Conservation (phyloP, 164 flowering plant species). For the Amborella trichopoda region DNA sequence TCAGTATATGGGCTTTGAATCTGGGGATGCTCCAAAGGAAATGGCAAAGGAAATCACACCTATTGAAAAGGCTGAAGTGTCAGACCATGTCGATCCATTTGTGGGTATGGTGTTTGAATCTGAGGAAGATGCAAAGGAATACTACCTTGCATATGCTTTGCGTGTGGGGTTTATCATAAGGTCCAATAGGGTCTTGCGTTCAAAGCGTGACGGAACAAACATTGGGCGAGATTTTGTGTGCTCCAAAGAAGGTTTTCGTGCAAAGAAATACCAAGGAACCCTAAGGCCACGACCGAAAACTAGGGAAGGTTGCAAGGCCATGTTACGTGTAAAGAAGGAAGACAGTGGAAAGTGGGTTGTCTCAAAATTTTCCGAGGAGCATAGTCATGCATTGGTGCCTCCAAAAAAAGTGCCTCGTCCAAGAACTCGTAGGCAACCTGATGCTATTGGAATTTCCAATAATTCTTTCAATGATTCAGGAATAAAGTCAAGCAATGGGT, state of each 20-base stretch:
- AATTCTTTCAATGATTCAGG: too few relatives aligned
- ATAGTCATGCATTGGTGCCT: slow-evolving; percentile 41
- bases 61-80: too few relatives aligned
- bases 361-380: slow-evolving; percentile 61
- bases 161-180: not conserved
- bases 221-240: not conserved
- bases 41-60: too few relatives aligned
- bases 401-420: slow-evolving; percentile 53
- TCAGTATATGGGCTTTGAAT: too few relatives aligned
- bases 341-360: slow-evolving; percentile 45
- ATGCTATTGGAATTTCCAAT: too few relatives aligned
- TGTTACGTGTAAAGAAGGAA: not conserved
- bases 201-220: not conserved
- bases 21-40: too few relatives aligned
- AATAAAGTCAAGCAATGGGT: too few relatives aligned
- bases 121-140: not conserved
- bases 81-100: not conserved
- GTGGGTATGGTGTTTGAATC: slow-evolving; percentile 1
- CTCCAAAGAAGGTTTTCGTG: not conserved
- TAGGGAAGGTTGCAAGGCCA: slow-evolving; percentile 2
- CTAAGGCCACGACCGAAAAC: not conserved
- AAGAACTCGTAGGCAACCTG: too few relatives aligned
- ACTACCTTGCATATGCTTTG: not conserved
- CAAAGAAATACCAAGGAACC: not conserved
- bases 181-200: not conserved